A percentile compares a stretch with the other conserved stretches of the same genome.
Conservation (phyloP, 1,284 basidiomycete genomes). For the Ceratobasidium sp. region DNA sequence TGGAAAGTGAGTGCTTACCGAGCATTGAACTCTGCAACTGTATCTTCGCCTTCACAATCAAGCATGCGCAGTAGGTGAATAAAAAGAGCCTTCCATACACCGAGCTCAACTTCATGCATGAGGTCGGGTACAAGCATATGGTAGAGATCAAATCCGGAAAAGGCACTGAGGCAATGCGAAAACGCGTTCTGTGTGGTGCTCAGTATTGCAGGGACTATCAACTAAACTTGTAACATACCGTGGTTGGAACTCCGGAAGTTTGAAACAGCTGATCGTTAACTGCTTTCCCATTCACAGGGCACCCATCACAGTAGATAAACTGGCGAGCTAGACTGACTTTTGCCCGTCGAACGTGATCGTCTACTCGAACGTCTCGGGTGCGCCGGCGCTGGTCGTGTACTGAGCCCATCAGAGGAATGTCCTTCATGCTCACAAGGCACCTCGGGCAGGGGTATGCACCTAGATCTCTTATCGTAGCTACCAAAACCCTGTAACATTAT, state of each 20-base stretch:
- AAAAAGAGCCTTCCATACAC: conserved; percentile 54
- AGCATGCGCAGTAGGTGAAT: conserved; percentile 54
- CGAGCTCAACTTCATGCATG: conserved; percentile 49
- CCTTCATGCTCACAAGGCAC: background rate
- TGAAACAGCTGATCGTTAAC: too few species aligned
- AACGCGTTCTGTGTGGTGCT: conserved; percentile 50
- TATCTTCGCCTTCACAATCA: conserved; percentile 40
- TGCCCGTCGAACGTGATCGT: too few species aligned
- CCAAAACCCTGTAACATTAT: background rate
- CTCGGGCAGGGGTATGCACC: background rate
- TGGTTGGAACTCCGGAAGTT: too few species aligned
- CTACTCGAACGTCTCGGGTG: too few species aligned
- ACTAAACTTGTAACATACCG: too few species aligned
- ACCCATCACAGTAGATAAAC: too few species aligned
- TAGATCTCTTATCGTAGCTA: background rate
- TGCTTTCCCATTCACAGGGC: too few species aligned
- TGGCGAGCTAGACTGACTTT: too few species aligned
- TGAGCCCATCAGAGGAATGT: background rate
- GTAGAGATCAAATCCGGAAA: conserved; percentile 45
- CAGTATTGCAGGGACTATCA: too few species aligned
- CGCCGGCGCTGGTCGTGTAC: too few species aligned
- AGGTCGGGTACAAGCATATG: conserved; percentile 47
- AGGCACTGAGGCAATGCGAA: conserved; percentile 21
- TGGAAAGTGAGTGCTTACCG: too few species aligned
- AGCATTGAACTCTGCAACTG: conserved; percentile 26